Evolutionary conservation across 768 basidiomycete genomes (phyloP).

Genomic region (Vararia minispora): DNA sequence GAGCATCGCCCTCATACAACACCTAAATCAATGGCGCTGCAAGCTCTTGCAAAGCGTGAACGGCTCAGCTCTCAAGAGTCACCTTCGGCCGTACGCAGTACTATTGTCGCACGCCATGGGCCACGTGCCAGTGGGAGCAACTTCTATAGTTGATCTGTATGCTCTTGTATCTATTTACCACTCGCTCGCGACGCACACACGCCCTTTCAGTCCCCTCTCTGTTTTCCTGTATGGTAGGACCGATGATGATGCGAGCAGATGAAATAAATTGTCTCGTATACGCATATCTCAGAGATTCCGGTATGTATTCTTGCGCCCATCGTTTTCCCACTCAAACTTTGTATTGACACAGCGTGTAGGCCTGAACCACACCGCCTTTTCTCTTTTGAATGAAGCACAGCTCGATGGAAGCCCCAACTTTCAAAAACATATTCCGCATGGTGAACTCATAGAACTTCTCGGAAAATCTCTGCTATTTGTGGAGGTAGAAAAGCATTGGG

Average conservation of each 20-base stretch:
- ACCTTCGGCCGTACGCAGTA: no score
- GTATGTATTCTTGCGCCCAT: slow-evolving; percentile 25
- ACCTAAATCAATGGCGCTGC: no score
- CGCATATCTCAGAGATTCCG: slow-evolving; percentile 76
- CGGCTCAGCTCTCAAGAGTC: no score
- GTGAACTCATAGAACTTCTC: slow-evolving; percentile 72
- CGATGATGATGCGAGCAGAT: slow-evolving; percentile 62
- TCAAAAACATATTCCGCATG: slow-evolving; percentile 66
- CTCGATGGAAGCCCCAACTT: slow-evolving; percentile 60
- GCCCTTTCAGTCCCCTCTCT: no score
- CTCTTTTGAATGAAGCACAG: slow-evolving; percentile 62
- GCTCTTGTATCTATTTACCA: no score
- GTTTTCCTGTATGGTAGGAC: no score
- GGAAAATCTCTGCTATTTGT: slow-evolving; percentile 70
- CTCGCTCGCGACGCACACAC: no score
- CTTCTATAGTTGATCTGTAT: no score
- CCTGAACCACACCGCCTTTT: slow-evolving; percentile 73
- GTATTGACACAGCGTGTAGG: slow-evolving; percentile 30
- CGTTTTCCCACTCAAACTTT: slow-evolving; percentile 4
- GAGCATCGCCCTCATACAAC: no score
- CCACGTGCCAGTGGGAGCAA: no score
- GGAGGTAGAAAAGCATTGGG: slow-evolving; percentile 81
- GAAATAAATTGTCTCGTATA: slow-evolving; percentile 82
- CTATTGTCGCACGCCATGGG: no score
- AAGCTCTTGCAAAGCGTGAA: no score